A percentile compares a stretch with the other conserved stretches of the same genome.
These are phyloP conservation scores for Annulohypoxylon bovei DNA, from an alignment of 495 filamentous ascomycete genomes.

Conservation along the genomic window DNA sequence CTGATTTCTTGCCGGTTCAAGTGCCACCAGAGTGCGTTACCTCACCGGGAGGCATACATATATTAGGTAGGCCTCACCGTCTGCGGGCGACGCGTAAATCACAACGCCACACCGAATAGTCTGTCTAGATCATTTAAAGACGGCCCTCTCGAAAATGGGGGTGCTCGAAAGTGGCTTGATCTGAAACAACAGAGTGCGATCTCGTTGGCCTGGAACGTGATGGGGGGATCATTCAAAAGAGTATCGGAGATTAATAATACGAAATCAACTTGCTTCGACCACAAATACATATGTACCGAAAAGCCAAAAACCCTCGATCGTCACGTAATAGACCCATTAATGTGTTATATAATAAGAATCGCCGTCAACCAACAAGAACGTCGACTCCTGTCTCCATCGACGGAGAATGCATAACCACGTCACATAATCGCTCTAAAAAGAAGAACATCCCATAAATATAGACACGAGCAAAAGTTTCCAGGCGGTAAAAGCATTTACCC, in stretches of 20 bases:
- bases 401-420: not conserved
- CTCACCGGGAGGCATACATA: too few species aligned
- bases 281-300: not conserved
- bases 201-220: not conserved
- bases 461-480: not conserved
- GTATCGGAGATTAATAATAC: too few species aligned
- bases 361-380: not conserved
- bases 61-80: not conserved
- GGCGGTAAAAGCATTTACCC: not conserved
- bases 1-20: too few species aligned
- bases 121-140: not conserved
- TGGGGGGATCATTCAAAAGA: not conserved
- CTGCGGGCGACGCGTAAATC: not conserved
- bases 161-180: not conserved
- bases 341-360: not conserved
- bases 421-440: not conserved
- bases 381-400: not conserved
- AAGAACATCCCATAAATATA: not conserved
- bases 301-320: not conserved
- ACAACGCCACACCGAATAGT: not conserved
- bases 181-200: not conserved
- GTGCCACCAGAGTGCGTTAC: too few species aligned
- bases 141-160: not conserved
- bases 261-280: too few species aligned
- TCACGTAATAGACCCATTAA: not conserved